Evolutionary conservation across 164 flowering plant genomes (phyloP).

Genomic region (Liriodendron chinense): DNA sequence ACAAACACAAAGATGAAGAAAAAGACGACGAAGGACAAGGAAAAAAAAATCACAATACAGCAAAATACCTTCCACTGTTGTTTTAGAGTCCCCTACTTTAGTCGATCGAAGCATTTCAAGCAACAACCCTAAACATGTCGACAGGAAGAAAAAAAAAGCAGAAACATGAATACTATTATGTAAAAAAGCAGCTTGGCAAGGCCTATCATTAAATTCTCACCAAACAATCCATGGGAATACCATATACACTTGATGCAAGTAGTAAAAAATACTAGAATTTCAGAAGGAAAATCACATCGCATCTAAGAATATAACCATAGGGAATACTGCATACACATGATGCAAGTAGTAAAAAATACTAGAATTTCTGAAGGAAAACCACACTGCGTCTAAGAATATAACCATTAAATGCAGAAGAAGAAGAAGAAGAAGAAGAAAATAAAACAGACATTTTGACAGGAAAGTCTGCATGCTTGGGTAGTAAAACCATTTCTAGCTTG

Average conservation of each 20-base stretch:
- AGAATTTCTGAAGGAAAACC: not conserved
- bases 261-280: not conserved
- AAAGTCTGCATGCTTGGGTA: no score
- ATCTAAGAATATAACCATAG: not conserved
- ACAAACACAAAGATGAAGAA: not conserved
- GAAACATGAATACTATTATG: not conserved
- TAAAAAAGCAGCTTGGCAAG: no score
- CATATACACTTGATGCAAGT: not conserved
- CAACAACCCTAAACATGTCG: constrained; percentile 53
- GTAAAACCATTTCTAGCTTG: not conserved
- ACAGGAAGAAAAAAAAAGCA: not conserved
- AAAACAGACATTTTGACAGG: not conserved
- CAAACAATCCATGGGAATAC: not conserved
- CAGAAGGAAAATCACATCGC: no score
- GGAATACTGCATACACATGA: not conserved
- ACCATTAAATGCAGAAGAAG: not conserved
- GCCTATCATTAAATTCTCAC: no score
- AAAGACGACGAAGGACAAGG: not conserved
- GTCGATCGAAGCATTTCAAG: constrained; percentile 91
- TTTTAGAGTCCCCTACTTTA: constrained; percentile 64
- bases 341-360: not conserved
- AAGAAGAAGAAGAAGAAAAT: not conserved
- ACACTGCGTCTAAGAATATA: no score
- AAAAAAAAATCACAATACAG: not conserved
- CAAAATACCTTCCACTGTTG: constrained; percentile 92